These are phyloP conservation scores for Lolium rigidum DNA, from an alignment of 176 grass and related monocot species.

Conservation along the genomic window DNA sequence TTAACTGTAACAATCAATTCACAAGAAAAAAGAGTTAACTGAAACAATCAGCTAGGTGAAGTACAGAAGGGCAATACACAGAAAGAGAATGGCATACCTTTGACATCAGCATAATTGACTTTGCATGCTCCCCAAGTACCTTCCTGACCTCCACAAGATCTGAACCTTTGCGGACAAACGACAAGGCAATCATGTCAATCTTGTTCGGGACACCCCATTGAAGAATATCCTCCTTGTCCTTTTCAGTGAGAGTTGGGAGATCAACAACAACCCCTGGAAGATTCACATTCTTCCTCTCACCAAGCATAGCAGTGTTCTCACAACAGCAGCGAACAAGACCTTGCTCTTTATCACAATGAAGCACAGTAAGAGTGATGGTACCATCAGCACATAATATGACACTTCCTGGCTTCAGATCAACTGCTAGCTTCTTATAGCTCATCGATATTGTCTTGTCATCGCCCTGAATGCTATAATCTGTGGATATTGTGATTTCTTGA, in stretches of 20 bases:
- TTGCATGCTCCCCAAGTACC: slow-evolving; percentile 77
- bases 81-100: slow-evolving; percentile 47
- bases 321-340: slow-evolving; percentile 71
- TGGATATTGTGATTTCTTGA: slow-evolving; percentile 72
- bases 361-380: slow-evolving; percentile 68
- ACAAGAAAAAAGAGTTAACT: too few relatives aligned
- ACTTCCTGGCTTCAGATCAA: slow-evolving; percentile 74
- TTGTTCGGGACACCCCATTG: slow-evolving; percentile 84
- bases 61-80: neutral
- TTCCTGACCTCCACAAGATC: slow-evolving; percentile 72
- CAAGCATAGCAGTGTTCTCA: slow-evolving; percentile 76
- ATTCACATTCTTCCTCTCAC: slow-evolving; percentile 93
- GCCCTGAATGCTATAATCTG: slow-evolving; percentile 79
- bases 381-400: slow-evolving; percentile 81
- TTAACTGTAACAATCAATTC: neutral
- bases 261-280: slow-evolving; percentile 86
- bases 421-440: slow-evolving; percentile 85
- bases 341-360: slow-evolving; percentile 60
- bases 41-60: neutral
- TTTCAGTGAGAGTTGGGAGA: slow-evolving; percentile 81
- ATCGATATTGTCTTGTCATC: slow-evolving; percentile 74
- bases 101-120: slow-evolving; percentile 86
- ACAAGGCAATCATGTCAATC: slow-evolving; percentile 91
- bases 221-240: slow-evolving; percentile 87
- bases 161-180: slow-evolving; percentile 82